These are phyloP conservation scores for Avena eriantha DNA, from an alignment of 176 grass and related monocot genomes.

Conservation along the genomic window DNA sequence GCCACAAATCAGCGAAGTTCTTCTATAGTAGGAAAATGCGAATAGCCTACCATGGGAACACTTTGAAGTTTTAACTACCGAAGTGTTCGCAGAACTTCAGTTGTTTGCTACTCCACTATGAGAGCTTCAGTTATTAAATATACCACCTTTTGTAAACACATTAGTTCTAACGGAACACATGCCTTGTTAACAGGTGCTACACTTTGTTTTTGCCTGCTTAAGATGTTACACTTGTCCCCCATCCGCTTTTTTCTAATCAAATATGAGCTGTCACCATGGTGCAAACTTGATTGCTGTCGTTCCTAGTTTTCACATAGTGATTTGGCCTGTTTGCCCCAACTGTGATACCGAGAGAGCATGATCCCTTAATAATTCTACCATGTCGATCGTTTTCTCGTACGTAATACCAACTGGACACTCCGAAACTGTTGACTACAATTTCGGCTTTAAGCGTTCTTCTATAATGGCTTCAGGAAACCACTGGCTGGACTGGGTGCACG, in stretches of 20 bases:
- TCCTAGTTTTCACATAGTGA: conserved; percentile 45
- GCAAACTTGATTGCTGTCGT: conserved; percentile 36
- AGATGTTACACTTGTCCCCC: conserved; percentile 27
- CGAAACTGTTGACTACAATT: too few relatives aligned
- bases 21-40: neutral
- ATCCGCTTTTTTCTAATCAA: conserved; percentile 5
- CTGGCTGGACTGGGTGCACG: conserved; percentile 65
- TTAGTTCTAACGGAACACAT: neutral
- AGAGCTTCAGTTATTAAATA: neutral
- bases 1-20: neutral
- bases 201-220: neutral
- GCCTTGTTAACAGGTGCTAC: neutral
- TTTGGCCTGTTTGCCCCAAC: conserved; percentile 51
- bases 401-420: too few relatives aligned
- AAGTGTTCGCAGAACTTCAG: neutral
- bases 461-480: conserved; percentile 65
- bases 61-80: neutral
- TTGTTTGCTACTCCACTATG: conserved; percentile 1
- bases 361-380: conserved; percentile 19
- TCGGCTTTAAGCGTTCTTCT: neutral
- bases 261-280: conserved; percentile 43
- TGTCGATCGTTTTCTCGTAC: too few relatives aligned
- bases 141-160: too few relatives aligned
- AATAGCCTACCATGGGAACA: neutral
- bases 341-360: conserved; percentile 23